phyloP scores from a whole-genome alignment of 768 basidiomycete genomes.

The Rubroboletus satanas region DNA sequence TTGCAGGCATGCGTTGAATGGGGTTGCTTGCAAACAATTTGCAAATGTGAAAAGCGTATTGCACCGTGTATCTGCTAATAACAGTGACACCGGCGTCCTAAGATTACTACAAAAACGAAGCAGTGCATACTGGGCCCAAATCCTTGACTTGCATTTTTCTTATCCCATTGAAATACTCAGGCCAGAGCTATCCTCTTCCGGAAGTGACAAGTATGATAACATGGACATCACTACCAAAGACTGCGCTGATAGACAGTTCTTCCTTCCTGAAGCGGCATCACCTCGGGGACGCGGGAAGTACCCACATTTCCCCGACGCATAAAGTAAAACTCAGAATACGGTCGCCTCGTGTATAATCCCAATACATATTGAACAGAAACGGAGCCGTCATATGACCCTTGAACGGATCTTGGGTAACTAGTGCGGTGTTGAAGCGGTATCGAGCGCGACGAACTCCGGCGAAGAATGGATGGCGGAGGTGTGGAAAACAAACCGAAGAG shows the following conservation, averaged over 20 bases:
- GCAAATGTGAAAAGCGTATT: conserved; percentile 12
- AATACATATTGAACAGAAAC: conserved; percentile 8
- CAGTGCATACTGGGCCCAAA: background rate
- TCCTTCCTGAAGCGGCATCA: conserved; percentile 31
- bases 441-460: conserved; percentile 14
- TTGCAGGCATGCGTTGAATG: conserved; percentile 3
- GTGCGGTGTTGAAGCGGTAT: conserved; percentile 19
- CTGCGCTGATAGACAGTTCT: conserved; percentile 12
- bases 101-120: background rate
- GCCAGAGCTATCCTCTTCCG: background rate
- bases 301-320: conserved; percentile 20
- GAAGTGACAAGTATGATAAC: conserved; percentile 1
- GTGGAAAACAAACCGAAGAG: conserved; percentile 16
- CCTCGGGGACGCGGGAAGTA: conserved; percentile 24
- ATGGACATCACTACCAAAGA: conserved; percentile 4
- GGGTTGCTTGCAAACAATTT: conserved; percentile 7
- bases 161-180: background rate
- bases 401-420: conserved; percentile 5
- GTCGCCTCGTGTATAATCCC: conserved; percentile 19
- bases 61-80: background rate
- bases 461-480: conserved; percentile 20
- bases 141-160: background rate
- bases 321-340: conserved; percentile 9
- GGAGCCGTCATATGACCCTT: conserved; percentile 11
- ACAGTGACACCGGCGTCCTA: background rate